Evolutionary conservation across 768 basidiomycete species (phyloP).

Genomic region (Tylopilus rubrobrunneus): DNA sequence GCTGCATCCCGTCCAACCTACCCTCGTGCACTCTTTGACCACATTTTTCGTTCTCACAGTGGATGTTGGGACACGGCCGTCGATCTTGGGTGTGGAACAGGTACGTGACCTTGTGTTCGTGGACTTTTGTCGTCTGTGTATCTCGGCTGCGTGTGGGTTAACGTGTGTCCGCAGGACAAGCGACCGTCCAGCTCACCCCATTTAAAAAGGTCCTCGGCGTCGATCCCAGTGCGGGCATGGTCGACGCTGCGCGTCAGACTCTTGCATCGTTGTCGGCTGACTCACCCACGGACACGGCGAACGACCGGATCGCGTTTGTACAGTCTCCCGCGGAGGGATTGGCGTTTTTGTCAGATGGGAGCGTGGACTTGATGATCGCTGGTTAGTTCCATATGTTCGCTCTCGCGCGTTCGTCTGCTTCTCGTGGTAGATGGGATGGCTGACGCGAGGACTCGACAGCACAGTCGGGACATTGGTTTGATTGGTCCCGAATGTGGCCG

Average conservation of each 20-base stretch:
- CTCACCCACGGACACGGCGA: neutral
- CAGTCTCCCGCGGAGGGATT: slow-evolving; percentile 55
- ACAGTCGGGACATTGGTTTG: slow-evolving; percentile 83
- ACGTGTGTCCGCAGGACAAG: slow-evolving; percentile 50
- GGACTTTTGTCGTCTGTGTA: neutral
- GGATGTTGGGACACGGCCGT: slow-evolving; percentile 54
- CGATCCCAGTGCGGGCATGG: slow-evolving; percentile 74
- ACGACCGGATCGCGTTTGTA: slow-evolving; percentile 28
- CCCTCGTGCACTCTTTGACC: slow-evolving; percentile 59
- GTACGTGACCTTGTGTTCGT: slow-evolving; percentile 32
- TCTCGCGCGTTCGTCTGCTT: no score
- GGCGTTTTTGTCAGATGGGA: slow-evolving; percentile 42
- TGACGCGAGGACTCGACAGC: slow-evolving; percentile 36
- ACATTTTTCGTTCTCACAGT: slow-evolving; percentile 58
- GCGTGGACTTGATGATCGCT: slow-evolving; percentile 65
- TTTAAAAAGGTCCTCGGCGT: slow-evolving; percentile 65
- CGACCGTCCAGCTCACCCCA: slow-evolving; percentile 51
- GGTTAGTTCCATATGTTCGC: slow-evolving; percentile 35
- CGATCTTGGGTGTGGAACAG: slow-evolving; percentile 85
- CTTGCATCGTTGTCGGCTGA: neutral
- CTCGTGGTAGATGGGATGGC: neutral
- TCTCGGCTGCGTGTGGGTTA: neutral
- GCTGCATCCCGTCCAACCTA: slow-evolving; percentile 72
- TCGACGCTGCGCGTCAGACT: slow-evolving; percentile 45
- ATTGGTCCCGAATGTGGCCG: slow-evolving; percentile 68